Base-by-base conservation (phyloP, 305 asterid genomes). In the Caryopteris hybrid region DNA sequence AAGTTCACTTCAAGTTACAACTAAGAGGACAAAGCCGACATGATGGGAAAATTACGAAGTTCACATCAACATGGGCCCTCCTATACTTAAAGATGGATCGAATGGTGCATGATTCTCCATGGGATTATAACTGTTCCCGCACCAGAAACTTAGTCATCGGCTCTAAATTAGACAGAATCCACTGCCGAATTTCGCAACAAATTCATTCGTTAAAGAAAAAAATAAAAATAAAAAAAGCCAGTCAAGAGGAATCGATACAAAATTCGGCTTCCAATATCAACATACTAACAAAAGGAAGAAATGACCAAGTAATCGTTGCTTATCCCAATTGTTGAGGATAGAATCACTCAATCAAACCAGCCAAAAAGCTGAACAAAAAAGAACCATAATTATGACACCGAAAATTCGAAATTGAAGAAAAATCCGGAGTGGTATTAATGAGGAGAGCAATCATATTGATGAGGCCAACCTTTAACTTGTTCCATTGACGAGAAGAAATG, bases 381-480 rank as follows among this genome's bases (percentile, higher is more conserved):
- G 31, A 58, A 18, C 1, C 52, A 31, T 18, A 36, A 50, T 20
- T 5, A 1, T 29, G 18, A 34, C 2, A 43, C 20, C 6, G 11
- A 39, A 0, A 16, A 63, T 20, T 13, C 52, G 25, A 62, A 39
- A 41, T 29, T 20, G 16, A 51, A 57, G 4, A 17, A 27, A 34
- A 66, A 10, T 31, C 5, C 5, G 42, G 6, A 39, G 31, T 3
- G 43, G 11, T 6, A 48, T 7, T 17, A 25, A 27, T 1, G 14
- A 18, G 8, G 13, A 34, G 33, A 64, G 63, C 33, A 60, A 5
- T 42, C 33, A 54, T 29, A 68, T 36, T 64, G 56, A 68, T 10
- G 55, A 14, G 64, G 50, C 71, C 47, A 55, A 84, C 89, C 89
- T 50, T 79, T 78, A 52, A 75, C 76, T 63, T 71, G 84, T 74